Evolutionary conservation across 2,329 filamentous ascomycete species (phyloP).

Genomic region (Microcyclospora tardicrescens): DNA sequence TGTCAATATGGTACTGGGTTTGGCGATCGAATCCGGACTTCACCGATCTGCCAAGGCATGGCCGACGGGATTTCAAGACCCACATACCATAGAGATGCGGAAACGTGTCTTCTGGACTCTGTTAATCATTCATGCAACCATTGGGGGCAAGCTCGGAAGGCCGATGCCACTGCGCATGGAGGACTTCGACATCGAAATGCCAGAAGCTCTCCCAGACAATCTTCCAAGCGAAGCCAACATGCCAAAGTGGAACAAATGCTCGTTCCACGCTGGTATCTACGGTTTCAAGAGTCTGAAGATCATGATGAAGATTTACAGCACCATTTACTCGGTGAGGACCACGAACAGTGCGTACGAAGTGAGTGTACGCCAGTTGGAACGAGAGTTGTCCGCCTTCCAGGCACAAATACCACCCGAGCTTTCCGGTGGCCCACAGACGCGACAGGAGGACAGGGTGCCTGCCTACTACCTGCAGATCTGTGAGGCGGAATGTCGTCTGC

Average conservation of each 20-base stretch:
- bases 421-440: constrained; percentile 32
- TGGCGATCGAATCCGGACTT: constrained; percentile 62
- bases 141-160: constrained; percentile 62
- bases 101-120: constrained; percentile 70
- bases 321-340: constrained; percentile 59
- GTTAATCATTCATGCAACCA: constrained; percentile 50
- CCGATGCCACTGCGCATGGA: constrained; percentile 62
- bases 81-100: constrained; percentile 60
- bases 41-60: constrained; percentile 57
- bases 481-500: constrained; percentile 36
- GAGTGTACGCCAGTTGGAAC: constrained; percentile 52
- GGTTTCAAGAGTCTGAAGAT: constrained; percentile 53
- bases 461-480: constrained; percentile 37
- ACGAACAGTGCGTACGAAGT: constrained; percentile 39
- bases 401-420: constrained; percentile 51
- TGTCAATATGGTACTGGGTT: constrained; percentile 48
- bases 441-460: constrained; percentile 36
- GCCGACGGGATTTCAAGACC: constrained; percentile 31
- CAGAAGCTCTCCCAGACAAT: constrained; percentile 58
- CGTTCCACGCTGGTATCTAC: constrained; percentile 53
- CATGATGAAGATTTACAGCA: constrained; percentile 61
- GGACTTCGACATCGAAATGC: constrained; percentile 69
- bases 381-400: constrained; percentile 49
- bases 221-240: constrained; percentile 45
- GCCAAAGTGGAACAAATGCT: constrained; percentile 42